Conservation (phyloP, 1,284 basidiomycete genomes). For the Xanthoconium separans region DNA sequence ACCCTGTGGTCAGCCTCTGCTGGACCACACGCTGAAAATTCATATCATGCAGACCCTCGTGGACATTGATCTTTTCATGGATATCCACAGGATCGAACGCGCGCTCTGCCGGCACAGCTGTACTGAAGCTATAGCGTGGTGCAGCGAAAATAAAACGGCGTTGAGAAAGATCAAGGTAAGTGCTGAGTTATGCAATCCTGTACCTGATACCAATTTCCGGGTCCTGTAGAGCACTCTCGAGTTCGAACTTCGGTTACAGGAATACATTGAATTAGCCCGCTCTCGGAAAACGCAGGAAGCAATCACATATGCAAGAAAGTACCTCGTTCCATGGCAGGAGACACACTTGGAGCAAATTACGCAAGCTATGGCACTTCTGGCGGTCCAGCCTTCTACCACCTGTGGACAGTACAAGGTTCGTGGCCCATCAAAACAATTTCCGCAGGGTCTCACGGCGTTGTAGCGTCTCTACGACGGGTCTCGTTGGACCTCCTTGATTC, state of each 20-base stretch:
- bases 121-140: conserved; percentile 90
- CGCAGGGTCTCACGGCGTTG: conserved; percentile 13
- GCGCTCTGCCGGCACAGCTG: conserved; percentile 79
- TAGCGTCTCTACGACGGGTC: conserved; percentile 80
- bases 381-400: conserved; percentile 63
- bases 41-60: conserved; percentile 63
- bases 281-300: conserved; percentile 70
- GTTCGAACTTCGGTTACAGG: conserved; percentile 93
- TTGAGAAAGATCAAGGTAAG: conserved; percentile 87
- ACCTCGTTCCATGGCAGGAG: conserved; percentile 82
- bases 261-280: conserved; percentile 91
- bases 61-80: conserved; percentile 89
- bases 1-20: conserved; percentile 13
- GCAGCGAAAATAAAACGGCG: conserved; percentile 91
- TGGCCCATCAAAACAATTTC: conserved; percentile 23
- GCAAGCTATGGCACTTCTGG: conserved; percentile 76
- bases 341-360: conserved; percentile 76
- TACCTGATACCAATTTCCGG: conserved; percentile 15
- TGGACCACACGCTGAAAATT: conserved; percentile 23
- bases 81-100: conserved; percentile 82
- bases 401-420: conserved; percentile 69
- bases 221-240: conserved; percentile 82
- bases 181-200: conserved; percentile 12
- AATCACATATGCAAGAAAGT: conserved; percentile 81
- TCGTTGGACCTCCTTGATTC: conserved; percentile 75